Evolutionary conservation across 106 monocot genomes (phyloP).

Genomic region (Dendrobium chrysotoxum): DNA sequence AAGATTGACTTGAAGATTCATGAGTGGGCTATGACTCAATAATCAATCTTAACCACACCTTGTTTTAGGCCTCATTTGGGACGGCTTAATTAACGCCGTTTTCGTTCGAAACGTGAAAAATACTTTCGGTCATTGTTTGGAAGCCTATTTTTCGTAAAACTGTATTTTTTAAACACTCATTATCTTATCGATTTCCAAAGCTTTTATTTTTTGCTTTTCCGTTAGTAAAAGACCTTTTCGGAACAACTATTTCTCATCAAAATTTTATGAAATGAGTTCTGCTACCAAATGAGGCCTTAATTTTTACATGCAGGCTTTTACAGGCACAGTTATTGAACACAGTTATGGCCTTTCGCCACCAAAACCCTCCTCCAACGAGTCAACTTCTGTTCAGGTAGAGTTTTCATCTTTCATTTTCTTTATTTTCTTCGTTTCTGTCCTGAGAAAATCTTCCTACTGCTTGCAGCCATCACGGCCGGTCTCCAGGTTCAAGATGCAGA

Average conservation of each 20-base stretch:
- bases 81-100: no score
- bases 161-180: no score
- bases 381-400: constrained; percentile 26
- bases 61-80: no score
- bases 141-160: no score
- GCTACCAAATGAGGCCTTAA: background rate
- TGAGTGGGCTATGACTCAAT: background rate
- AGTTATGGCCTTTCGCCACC: constrained; percentile 22
- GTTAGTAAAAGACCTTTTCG: no score
- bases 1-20: background rate
- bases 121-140: no score
- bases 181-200: no score
- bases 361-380: constrained; percentile 17
- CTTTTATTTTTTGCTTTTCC: no score
- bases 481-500: constrained; percentile 6
- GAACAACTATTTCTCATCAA: no score
- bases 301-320: constrained; percentile 45
- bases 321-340: constrained; percentile 65
- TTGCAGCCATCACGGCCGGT: background rate
- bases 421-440: background rate
- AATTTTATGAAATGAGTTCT: no score
- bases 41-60: background rate
- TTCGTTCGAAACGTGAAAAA: no score
- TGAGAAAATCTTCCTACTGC: background rate
- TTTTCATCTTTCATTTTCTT: background rate